Conservation (phyloP, 2,329 filamentous ascomycete species). For the Paecilomyces formosus region DNA sequence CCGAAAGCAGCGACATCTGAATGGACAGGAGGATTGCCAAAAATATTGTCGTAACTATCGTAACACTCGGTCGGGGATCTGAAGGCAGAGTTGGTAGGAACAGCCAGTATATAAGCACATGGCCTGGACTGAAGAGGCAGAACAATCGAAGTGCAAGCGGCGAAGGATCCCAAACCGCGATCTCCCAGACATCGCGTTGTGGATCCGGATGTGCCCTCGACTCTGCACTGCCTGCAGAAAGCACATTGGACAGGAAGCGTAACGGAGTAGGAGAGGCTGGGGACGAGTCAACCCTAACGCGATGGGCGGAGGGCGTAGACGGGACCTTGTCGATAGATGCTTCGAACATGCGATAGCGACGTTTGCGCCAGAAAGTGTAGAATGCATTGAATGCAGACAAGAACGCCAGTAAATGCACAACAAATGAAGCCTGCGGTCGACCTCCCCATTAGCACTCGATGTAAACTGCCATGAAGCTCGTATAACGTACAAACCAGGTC, state of each 20-base stretch:
- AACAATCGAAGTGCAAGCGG: conserved; percentile 76
- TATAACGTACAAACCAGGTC: conserved; percentile 51
- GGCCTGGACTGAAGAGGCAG: conserved; percentile 86
- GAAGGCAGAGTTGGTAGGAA: conserved; percentile 71
- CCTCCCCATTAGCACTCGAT: not conserved
- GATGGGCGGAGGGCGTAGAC: conserved; percentile 74
- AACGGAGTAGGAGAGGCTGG: conserved; percentile 72
- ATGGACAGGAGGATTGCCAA: conserved; percentile 67
- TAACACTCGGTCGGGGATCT: conserved; percentile 76
- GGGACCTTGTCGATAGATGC: conserved; percentile 68
- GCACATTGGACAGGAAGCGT: conserved; percentile 60
- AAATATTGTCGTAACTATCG: conserved; percentile 73
- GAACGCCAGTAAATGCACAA: conserved; percentile 61
- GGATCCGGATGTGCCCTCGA: conserved; percentile 70
- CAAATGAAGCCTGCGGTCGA: conserved; percentile 52
- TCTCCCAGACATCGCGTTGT: conserved; percentile 84
- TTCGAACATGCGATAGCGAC: conserved; percentile 88
- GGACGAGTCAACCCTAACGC: conserved; percentile 81
- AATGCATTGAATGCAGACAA: conserved; percentile 69
- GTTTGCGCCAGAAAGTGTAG: conserved; percentile 73
- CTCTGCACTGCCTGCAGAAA: conserved; percentile 65
- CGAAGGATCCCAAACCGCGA: conserved; percentile 87
- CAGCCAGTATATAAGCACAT: conserved; percentile 83
- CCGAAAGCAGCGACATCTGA: conserved; percentile 67
- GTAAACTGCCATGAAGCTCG: not conserved